A percentile compares a stretch with the other conserved stretches of the same genome.
phyloP scores from a whole-genome alignment of 306 rosid genomes.

The Trifolium dubium region DNA sequence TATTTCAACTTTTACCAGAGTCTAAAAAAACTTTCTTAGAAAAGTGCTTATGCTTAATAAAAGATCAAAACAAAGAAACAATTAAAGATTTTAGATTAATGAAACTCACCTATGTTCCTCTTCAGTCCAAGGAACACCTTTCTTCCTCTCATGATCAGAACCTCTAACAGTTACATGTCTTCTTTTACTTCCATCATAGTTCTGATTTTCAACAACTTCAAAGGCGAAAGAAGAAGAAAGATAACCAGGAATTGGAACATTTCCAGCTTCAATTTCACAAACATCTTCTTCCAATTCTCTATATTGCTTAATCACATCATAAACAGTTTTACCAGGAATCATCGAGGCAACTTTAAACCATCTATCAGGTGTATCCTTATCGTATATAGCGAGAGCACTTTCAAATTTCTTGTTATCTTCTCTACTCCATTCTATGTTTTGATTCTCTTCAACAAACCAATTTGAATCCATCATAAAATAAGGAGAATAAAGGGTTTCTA shows the following conservation, averaged over 20 bases:
- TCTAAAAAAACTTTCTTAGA: not conserved
- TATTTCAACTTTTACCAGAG: not conserved
- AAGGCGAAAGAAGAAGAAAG: constrained; percentile 69
- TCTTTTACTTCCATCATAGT: constrained; percentile 61
- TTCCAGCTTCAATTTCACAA: constrained; percentile 80
- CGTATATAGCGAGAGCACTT: constrained; percentile 84
- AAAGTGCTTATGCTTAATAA: constrained; percentile 1
- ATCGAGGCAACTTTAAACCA: constrained; percentile 74
- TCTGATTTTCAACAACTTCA: constrained; percentile 61
- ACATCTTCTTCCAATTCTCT: constrained; percentile 85
- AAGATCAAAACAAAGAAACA: constrained; percentile 12
- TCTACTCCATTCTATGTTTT: constrained; percentile 72
- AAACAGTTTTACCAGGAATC: constrained; percentile 89
- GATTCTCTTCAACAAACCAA: constrained; percentile 57
- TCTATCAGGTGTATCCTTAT: constrained; percentile 78
- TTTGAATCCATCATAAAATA: constrained; percentile 52
- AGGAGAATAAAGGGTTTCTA: constrained; percentile 60
- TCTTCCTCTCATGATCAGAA: constrained; percentile 86
- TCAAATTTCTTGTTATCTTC: constrained; percentile 93
- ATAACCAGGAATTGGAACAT: constrained; percentile 76
- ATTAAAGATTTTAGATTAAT: constrained; percentile 26
- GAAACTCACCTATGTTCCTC: constrained; percentile 83
- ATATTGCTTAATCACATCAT: constrained; percentile 86
- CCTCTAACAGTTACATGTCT: constrained; percentile 51
- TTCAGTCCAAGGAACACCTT: constrained; percentile 71